Evolutionary conservation across 495 filamentous ascomycete species (phyloP), one percentile per base, ranked within the genome.

Genomic region (Penicillium lagena): DNA sequence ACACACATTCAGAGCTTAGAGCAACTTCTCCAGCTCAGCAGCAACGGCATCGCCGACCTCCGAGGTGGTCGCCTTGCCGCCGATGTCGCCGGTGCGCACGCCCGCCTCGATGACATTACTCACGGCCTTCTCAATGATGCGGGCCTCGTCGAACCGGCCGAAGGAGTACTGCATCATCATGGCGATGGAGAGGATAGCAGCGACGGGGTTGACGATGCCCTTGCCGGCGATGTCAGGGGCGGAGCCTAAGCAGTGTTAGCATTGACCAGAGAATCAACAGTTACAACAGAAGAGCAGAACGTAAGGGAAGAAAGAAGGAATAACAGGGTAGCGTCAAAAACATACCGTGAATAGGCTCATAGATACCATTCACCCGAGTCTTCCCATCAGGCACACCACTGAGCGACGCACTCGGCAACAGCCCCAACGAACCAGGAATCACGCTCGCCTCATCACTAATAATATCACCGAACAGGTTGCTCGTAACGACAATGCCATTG

Each of bases 381-480:
- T 72, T 70, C 10, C 74, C 74, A 70, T 95, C 90, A 1, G 93
- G 93, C 37, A 94, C 81, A 14, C 86, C 89, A 39, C 81, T 85
- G 63, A 98, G 69, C 64, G 85, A 90, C 7, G 93, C 93, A 65
- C 85, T 90, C 9, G 93, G 93, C 60, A 95, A 70, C 54, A 98
- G 66, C 5, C 93, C 93, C 58, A 98, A 79, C 45, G 82, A 89
- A 2, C 93, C 93, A 7, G 91, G 89, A 39, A 98, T 97, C 28
- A 96, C 93, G 62, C 86, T 91, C 7, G 93, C 91, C 77, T 98
- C 93, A 60, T 98, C 93, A 56, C 77, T 85, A 58, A 98, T 90
- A 61, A 98, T 98, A 66, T 98, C 93, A 47, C 93, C 93, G 60
- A 95, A 96, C 50, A 98, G 60, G 66, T 98, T 97, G 70, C 86